Conservation (phyloP, 2,329 filamentous ascomycete genomes). For the Apiospora saccharicola region DNA sequence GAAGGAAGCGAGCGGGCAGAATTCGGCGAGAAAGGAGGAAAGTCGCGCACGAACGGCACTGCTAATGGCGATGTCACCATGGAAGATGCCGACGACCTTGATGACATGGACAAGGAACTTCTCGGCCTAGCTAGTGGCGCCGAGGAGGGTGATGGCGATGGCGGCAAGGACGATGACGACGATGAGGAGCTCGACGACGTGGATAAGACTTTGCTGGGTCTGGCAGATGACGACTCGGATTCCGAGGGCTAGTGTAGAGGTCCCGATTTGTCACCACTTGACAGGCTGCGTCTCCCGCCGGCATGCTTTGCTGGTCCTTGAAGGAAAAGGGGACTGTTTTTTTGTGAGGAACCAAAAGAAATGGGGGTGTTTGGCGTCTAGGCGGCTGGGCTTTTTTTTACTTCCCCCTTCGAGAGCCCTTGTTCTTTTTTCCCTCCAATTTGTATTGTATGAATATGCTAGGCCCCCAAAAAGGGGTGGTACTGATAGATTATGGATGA, state of each 20-base stretch:
- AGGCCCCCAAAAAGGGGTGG: not conserved
- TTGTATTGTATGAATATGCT: not conserved
- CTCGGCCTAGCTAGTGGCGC: conserved; percentile 54
- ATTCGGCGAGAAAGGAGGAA: conserved; percentile 41
- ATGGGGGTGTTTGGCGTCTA: conserved; percentile 6
- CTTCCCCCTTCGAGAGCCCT: not conserved
- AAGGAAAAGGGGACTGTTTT: not conserved
- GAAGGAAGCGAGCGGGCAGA: conserved; percentile 40
- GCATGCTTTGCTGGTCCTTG: not conserved
- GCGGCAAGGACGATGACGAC: conserved; percentile 50
- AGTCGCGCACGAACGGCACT: conserved; percentile 43
- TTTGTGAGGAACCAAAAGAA: not conserved
- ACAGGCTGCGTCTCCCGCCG: not conserved
- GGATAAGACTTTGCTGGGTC: conserved; percentile 43
- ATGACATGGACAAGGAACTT: conserved; percentile 62
- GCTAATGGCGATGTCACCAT: conserved; percentile 53
- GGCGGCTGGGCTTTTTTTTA: not conserved
- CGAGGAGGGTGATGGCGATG: conserved; percentile 51
- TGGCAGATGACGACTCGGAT: conserved; percentile 34
- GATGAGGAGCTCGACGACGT: conserved; percentile 48
- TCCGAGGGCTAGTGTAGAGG: conserved; percentile 3
- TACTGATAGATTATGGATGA: conserved; percentile 6
- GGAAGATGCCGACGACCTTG: conserved; percentile 59
- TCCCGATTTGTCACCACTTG: not conserved
- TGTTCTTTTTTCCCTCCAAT: not conserved